Base-by-base conservation (phyloP, 1,284 basidiomycete genomes). In the Prillingera fragicola region DNA sequence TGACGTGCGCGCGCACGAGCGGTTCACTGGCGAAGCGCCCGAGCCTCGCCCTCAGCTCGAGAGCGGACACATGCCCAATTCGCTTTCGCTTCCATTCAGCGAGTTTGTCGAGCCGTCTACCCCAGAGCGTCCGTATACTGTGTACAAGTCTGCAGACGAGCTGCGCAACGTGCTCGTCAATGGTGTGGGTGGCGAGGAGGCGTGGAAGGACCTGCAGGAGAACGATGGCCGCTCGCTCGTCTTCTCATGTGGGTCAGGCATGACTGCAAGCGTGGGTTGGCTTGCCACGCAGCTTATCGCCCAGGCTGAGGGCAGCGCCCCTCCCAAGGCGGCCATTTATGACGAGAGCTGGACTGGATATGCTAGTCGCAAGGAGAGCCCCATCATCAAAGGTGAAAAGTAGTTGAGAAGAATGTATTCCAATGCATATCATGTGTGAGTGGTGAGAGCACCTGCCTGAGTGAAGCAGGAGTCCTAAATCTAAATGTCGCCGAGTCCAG, bases 251-350 rank as follows among this genome's bases (percentile, higher is more conserved):
- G 90, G 89, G 35, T 89, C 85, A 58, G 95, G 95, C 14, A 98
- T 99, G 95, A 96, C 92, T 12, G 95, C 95, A 3, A 87, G 81
- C 6, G 75, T 95, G 6, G 76, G 96, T 10, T 96, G 92, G 90
- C 75, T 95, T 43, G 91, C 87, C 19, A 75, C 83, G 52, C 78
- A 79, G 29, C 62, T 96, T 19, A 89, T 95, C 52, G 90, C 92
- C 55, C 89, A 92, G 78, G 85, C 85, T 55, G 50, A 80, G 58
- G 48, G 41, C 35, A 52, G 60, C 4, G 55, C 56, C 25, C 59
- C 62, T 7, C 57, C 60, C 7, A 57, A 59, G 28, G 55, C 67
- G n/a, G 59, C 60, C 6, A 57, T 75, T 12, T 75, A 74, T 45
- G 73, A 75, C 45, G 73, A 75, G 61, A 63, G 63, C 53, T 65